phyloP scores from a whole-genome alignment of 257 asterid genomes.

The Petrea volubilis region DNA sequence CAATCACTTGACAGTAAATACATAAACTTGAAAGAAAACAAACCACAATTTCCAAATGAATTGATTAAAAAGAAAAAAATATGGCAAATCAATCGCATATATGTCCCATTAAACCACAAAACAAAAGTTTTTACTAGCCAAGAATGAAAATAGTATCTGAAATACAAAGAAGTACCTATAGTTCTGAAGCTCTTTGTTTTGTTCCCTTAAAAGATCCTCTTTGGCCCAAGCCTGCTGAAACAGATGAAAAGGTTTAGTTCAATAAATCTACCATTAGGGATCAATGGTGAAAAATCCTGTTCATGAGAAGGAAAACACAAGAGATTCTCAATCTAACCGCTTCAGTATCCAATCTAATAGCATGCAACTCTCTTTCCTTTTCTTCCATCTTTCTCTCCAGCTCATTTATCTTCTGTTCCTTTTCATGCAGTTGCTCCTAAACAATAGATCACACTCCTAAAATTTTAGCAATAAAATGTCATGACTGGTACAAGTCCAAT shows the following conservation, averaged over 20 bases:
- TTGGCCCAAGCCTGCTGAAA: conserved; percentile 85
- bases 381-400: conserved; percentile 72
- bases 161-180: conserved; percentile 45
- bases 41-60: background rate
- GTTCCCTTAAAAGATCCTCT: conserved; percentile 86
- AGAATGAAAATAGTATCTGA: background rate
- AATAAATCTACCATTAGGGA: conserved; percentile 14
- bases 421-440: conserved; percentile 81
- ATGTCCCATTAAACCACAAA: background rate
- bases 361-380: conserved; percentile 72
- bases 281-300: background rate
- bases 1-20: conserved; percentile 7
- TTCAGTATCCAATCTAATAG: conserved; percentile 68
- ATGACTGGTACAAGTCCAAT: background rate
- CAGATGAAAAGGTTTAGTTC: conserved; percentile 17
- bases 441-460: conserved; percentile 22
- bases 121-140: background rate
- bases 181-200: conserved; percentile 79
- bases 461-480: conserved; percentile 18
- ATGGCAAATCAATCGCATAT: background rate
- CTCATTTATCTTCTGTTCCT: conserved; percentile 62
- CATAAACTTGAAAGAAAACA: conserved; percentile 4
- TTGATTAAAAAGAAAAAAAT: conserved; percentile 10
- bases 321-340: conserved; percentile 62
- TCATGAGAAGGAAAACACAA: conserved; percentile 9